Evolutionary conservation across 2,329 filamentous ascomycete species (phyloP).

Genomic region (Sporothrix luriei): DNA sequence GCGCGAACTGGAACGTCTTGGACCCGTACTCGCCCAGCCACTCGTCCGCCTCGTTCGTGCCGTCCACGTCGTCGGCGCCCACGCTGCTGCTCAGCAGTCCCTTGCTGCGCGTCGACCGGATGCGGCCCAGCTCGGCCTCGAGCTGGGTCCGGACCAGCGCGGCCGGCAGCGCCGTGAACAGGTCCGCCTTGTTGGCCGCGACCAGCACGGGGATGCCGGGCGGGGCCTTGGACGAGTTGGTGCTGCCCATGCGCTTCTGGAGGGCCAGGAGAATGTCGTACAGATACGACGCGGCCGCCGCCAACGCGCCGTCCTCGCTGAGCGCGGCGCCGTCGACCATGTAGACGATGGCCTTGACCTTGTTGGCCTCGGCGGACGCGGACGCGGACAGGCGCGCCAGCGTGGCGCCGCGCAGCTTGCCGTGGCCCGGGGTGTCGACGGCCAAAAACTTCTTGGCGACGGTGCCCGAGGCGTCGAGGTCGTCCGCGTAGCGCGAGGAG

Average conservation of each 20-base stretch:
- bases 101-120: constrained; percentile 75
- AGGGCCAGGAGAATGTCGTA: constrained; percentile 84
- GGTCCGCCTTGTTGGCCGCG: constrained; percentile 91
- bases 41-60: constrained; percentile 73
- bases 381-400: constrained; percentile 52
- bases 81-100: constrained; percentile 80
- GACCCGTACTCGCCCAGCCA: constrained; percentile 83
- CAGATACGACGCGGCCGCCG: constrained; percentile 78
- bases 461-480: constrained; percentile 59
- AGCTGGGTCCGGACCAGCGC: constrained; percentile 72
- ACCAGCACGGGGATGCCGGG: constrained; percentile 73
- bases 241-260: constrained; percentile 63
- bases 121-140: constrained; percentile 77
- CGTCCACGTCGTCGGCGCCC: constrained; percentile 54
- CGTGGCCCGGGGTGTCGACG: constrained; percentile 90
- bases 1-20: constrained; percentile 74
- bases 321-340: constrained; percentile 81
- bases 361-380: constrained; percentile 44
- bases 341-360: constrained; percentile 76
- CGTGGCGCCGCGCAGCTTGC: constrained; percentile 79
- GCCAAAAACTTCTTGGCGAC: constrained; percentile 72
- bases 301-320: constrained; percentile 60
- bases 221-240: constrained; percentile 54
- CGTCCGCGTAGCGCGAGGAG: constrained; percentile 52
- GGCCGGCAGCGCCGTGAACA: constrained; percentile 88